These are phyloP conservation scores for Leersia perrieri DNA, from an alignment of 176 grass and related monocot genomes.

Conservation along the genomic window DNA sequence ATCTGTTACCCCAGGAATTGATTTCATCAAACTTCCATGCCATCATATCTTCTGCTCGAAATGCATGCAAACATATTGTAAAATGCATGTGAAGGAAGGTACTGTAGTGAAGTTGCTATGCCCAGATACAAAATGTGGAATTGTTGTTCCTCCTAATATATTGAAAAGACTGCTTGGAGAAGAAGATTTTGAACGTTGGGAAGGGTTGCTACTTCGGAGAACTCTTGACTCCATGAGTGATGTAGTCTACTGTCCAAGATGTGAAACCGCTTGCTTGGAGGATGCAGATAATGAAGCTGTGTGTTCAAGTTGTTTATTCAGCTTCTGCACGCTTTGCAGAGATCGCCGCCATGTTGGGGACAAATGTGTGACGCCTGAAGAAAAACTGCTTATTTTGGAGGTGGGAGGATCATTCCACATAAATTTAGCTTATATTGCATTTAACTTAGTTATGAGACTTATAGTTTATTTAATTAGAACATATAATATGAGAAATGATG, in stretches of 20 bases:
- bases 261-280: slow-evolving; percentile 79
- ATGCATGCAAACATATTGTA: slow-evolving; percentile 76
- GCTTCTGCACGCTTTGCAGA: slow-evolving; percentile 76
- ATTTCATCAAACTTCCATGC: slow-evolving; percentile 73
- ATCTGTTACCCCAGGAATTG: slow-evolving; percentile 46
- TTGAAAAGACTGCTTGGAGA: slow-evolving; percentile 62
- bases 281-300: slow-evolving; percentile 62
- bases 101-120: slow-evolving; percentile 68
- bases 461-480: not conserved
- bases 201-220: slow-evolving; percentile 65
- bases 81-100: slow-evolving; percentile 68
- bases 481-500: not conserved
- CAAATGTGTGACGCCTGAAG: slow-evolving; percentile 55
- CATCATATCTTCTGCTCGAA: slow-evolving; percentile 82
- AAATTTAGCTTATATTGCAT: slow-evolving; percentile 6
- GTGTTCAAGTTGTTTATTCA: slow-evolving; percentile 80
- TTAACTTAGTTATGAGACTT: not conserved
- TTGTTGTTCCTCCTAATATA: slow-evolving; percentile 59
- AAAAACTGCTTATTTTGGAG: slow-evolving; percentile 65
- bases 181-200: slow-evolving; percentile 71
- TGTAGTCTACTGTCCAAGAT: slow-evolving; percentile 80
- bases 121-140: slow-evolving; percentile 65
- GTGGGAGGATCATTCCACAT: slow-evolving; percentile 21
- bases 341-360: slow-evolving; percentile 73
- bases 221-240: slow-evolving; percentile 74